Evolutionary conservation across 305 asterid species (phyloP).

Genomic region (Fraxinus ornus): DNA sequence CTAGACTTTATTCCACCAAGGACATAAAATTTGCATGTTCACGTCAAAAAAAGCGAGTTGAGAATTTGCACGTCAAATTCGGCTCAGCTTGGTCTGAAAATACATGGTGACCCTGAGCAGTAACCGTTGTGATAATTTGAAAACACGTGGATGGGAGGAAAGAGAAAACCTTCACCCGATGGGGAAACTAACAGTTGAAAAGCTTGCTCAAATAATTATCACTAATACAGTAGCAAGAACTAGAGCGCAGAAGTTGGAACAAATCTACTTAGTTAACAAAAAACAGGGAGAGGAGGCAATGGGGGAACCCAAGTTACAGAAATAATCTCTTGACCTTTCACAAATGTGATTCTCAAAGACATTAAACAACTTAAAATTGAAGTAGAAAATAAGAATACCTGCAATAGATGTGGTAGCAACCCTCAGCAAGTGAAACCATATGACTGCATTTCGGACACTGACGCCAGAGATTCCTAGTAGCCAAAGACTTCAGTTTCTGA

Average conservation of each 20-base stretch:
- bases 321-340: neutral
- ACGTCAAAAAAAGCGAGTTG: neutral
- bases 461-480: constrained; percentile 48
- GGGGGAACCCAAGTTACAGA: neutral
- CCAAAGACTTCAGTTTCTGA: constrained; percentile 44
- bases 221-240: neutral
- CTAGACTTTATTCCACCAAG: neutral
- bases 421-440: constrained; percentile 57
- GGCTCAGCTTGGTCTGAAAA: neutral
- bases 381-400: constrained; percentile 36
- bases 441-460: constrained; percentile 55
- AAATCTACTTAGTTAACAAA: neutral
- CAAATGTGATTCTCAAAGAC: constrained; percentile 9
- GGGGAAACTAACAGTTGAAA: neutral
- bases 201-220: neutral
- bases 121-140: neutral
- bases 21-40: neutral
- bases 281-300: neutral
- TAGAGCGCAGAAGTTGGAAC: neutral
- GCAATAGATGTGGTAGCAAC: constrained; percentile 72
- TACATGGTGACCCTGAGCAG: neutral
- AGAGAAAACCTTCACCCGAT: neutral
- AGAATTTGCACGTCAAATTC: neutral
- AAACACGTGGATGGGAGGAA: neutral
- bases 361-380: neutral